Base-by-base conservation (phyloP, 495 filamentous ascomycete species). In the Aspergillus affinis region DNA sequence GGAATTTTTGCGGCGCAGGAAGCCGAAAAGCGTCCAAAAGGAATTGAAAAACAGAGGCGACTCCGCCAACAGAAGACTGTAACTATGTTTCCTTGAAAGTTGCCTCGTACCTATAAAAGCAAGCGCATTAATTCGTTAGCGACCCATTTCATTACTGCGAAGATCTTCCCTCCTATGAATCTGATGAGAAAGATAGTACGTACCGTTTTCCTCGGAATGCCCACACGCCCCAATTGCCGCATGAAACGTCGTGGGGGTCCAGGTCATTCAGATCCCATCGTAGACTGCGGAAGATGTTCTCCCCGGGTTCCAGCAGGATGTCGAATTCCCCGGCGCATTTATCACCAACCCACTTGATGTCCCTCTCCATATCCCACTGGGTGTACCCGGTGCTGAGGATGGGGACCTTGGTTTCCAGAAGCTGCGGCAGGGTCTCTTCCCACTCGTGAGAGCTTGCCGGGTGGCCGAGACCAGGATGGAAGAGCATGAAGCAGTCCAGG, bases 191-290 rank as follows among this genome's bases (percentile, higher is more conserved):
- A 52, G 44, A 2, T n/a, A 72, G 32, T 61, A 81, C 85, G 67
- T 87, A 97, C 86, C 94, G 89, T 85, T 98, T 98, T 62, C 94
- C 94, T 72, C 94, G 84, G 77, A 98, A 98, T 29, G 87, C 91
- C 92, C 93, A 98, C 18, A 96, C 74, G 5, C 94, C 94, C 92
- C 91, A 98, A 71, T 98, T 98, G 47, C 93, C 92, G 70, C 89
- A 92, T 62, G 88, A 97, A 62, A 98, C 81, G 76, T 98, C 95
- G 64, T 93, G 88, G 6, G 94, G 95, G 71, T 98, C 94, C 54
- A 91, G 69, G 73, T 99, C 94, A 70, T 97, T 97, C 65, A 98
- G 69, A 81, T 99, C 94, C 95, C 95, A 98, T 62, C 94, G 81
- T 72, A 96, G 74, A 80, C 94, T 99, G 69, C 92, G 84, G 77